A percentile compares a stretch with the other conserved stretches of the same genome.
phyloP scores from a whole-genome alignment of 2,329 filamentous ascomycete species.

The Colletotrichum australisinense region DNA sequence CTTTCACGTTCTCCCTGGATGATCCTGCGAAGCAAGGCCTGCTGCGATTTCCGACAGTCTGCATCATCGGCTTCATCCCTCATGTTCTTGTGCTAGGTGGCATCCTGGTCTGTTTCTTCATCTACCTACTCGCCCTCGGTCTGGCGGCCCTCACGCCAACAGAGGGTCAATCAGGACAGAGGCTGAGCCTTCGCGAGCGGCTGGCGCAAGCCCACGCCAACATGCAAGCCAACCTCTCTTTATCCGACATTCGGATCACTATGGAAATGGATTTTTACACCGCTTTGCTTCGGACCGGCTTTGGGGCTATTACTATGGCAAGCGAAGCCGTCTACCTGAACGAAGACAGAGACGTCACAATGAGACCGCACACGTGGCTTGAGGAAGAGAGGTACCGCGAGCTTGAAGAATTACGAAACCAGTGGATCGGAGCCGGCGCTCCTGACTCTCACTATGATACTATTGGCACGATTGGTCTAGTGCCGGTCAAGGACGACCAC shows the following conservation, averaged over 20 bases:
- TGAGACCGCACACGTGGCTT: constrained; percentile 87
- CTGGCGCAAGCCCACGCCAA: constrained; percentile 82
- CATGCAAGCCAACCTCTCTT: constrained; percentile 90
- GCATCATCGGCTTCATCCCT: constrained; percentile 93
- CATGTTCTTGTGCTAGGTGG: constrained; percentile 89
- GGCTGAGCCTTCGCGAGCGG: constrained; percentile 65
- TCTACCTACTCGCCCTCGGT: constrained; percentile 81
- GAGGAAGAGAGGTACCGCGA: constrained; percentile 88
- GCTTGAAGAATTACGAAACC: constrained; percentile 70
- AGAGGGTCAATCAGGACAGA: constrained; percentile 46
- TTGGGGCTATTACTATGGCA: constrained; percentile 89
- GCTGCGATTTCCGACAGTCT: constrained; percentile 91
- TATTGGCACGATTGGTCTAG: constrained; percentile 64
- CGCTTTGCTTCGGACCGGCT: constrained; percentile 85
- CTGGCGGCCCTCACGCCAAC: constrained; percentile 79
- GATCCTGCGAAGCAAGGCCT: constrained; percentile 73
- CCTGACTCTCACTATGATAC: constrained; percentile 62
- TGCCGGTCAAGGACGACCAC: constrained; percentile 63
- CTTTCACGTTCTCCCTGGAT: constrained; percentile 70
- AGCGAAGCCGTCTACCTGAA: constrained; percentile 97
- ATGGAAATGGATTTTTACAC: constrained; percentile 97
- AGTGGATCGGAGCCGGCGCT: constrained; percentile 60
- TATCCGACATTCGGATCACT: constrained; percentile 83
- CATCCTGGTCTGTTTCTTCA: constrained; percentile 78
- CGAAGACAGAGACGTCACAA: constrained; percentile 81